Evolutionary conservation across 2,329 filamentous ascomycete genomes (phyloP).

Genomic region (Scedosporium aurantiacum): DNA sequence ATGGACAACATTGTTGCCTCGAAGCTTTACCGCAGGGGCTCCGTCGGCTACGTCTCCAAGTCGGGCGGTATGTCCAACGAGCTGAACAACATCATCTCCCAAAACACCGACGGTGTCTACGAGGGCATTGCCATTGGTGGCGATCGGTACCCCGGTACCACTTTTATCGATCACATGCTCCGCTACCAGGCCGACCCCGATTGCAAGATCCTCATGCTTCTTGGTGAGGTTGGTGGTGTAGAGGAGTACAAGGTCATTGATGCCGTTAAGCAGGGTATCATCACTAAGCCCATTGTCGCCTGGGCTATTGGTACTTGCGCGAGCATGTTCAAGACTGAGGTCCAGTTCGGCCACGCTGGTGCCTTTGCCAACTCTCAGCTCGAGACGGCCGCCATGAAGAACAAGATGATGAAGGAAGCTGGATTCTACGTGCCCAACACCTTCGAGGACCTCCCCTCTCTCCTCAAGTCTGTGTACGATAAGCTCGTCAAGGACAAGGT

Average conservation of each 20-base stretch:
- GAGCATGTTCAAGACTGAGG: slow-evolving; percentile 99
- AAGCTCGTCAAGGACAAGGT: slow-evolving; percentile 74
- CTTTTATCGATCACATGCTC: slow-evolving; percentile 97
- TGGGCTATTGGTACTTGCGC: slow-evolving; percentile 99
- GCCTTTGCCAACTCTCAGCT: slow-evolving; percentile 99
- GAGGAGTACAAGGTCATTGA: slow-evolving; percentile 99
- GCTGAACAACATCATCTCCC: slow-evolving; percentile 97
- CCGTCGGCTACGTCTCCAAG: slow-evolving; percentile 98
- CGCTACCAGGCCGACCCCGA: slow-evolving; percentile 93
- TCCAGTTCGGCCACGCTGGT: slow-evolving; percentile 98
- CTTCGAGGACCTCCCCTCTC: slow-evolving; percentile 82
- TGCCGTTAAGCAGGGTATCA: slow-evolving; percentile 83
- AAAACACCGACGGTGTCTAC: slow-evolving; percentile 95
- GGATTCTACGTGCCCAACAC: slow-evolving; percentile 91
- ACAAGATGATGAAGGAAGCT: slow-evolving; percentile 90
- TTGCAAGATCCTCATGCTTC: slow-evolving; percentile 92
- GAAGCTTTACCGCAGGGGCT: slow-evolving; percentile 99
- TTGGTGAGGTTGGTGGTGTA: slow-evolving; percentile 97
- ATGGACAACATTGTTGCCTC: slow-evolving; percentile 99
- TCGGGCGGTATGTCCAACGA: slow-evolving; percentile 99
- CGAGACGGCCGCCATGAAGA: slow-evolving; percentile 93
- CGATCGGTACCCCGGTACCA: slow-evolving; percentile 97
- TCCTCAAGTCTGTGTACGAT: slow-evolving; percentile 75
- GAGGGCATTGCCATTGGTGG: slow-evolving; percentile 99
- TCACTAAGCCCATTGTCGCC: slow-evolving; percentile 97